These are phyloP conservation scores for Beauveria varroae DNA, from an alignment of 2,329 filamentous ascomycete genomes.

Conservation along the genomic window DNA sequence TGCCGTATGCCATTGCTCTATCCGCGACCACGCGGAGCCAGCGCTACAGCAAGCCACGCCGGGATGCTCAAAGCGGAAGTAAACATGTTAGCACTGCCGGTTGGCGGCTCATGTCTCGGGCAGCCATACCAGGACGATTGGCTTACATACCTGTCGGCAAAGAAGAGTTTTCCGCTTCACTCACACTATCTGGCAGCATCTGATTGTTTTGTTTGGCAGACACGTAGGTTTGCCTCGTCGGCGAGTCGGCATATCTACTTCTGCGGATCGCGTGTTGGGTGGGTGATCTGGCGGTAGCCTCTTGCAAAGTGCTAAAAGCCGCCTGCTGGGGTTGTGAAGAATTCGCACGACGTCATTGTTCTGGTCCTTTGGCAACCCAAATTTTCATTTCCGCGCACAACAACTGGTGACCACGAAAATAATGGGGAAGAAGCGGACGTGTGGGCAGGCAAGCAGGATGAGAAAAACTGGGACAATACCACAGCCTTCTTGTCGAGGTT, in stretches of 20 bases:
- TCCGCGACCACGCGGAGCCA: background rate
- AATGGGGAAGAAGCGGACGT: background rate
- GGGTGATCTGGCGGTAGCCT: background rate
- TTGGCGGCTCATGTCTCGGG: background rate
- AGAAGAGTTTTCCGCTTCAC: background rate
- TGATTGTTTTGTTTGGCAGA: background rate
- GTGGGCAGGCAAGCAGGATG: background rate
- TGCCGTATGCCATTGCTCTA: background rate
- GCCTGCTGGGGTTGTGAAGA: background rate
- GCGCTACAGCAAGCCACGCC: slow-evolving; percentile 1
- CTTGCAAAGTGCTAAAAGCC: background rate
- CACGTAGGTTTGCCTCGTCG: background rate
- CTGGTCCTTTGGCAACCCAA: background rate
- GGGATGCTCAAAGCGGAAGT: slow-evolving; percentile 11
- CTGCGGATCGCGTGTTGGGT: slow-evolving; percentile 1
- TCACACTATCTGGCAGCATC: background rate
- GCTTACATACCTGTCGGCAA: slow-evolving; percentile 4
- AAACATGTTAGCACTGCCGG: background rate
- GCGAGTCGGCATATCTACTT: background rate
- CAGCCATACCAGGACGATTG: slow-evolving; percentile 3
- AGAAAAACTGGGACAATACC: background rate
- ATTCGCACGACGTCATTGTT: slow-evolving; percentile 7
- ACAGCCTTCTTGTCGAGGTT: background rate
- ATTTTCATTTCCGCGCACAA: background rate
- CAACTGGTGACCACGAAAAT: background rate